Evolutionary conservation across 2,329 filamentous ascomycete species (phyloP).

Genomic region (Calonectria pteridis): DNA sequence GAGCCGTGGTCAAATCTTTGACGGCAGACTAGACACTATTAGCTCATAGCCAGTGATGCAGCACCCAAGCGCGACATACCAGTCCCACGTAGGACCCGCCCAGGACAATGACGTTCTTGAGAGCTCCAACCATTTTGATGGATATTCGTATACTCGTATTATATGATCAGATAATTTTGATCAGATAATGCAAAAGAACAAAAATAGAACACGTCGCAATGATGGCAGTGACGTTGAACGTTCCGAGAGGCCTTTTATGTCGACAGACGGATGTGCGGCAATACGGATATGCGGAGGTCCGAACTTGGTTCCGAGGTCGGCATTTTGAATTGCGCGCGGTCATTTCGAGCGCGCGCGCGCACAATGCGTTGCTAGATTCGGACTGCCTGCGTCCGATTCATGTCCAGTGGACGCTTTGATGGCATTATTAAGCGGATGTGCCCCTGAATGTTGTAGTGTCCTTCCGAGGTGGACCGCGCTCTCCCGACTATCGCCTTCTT

Average conservation of each 20-base stretch:
- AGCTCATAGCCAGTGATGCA: background rate
- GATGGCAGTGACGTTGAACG: background rate
- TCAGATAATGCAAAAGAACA: constrained; percentile 7
- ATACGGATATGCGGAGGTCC: constrained; percentile 29
- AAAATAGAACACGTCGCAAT: constrained; percentile 16
- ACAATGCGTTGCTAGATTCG: background rate
- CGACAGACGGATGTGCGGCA: background rate
- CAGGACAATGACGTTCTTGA: constrained; percentile 44
- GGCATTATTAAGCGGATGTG: background rate
- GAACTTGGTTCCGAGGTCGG: constrained; percentile 20
- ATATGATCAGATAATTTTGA: background rate
- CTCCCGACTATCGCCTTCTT: background rate
- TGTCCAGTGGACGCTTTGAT: background rate
- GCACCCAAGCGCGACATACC: constrained; percentile 18
- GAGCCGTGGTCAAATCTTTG: constrained; percentile 36
- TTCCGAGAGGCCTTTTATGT: constrained; percentile 20
- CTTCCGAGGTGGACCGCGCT: background rate
- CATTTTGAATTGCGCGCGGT: constrained; percentile 6
- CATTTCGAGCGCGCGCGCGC: background rate
- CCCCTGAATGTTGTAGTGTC: too few relatives aligned
- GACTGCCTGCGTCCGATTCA: background rate
- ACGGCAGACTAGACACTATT: constrained; percentile 35
- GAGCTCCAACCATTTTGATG: constrained; percentile 30
- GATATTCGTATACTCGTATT: constrained; percentile 1
- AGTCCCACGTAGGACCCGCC: constrained; percentile 45